Evolutionary conservation across 306 rosid species (phyloP), one percentile per base, ranked within the genome.

Genomic region (Cicer arietinum): DNA sequence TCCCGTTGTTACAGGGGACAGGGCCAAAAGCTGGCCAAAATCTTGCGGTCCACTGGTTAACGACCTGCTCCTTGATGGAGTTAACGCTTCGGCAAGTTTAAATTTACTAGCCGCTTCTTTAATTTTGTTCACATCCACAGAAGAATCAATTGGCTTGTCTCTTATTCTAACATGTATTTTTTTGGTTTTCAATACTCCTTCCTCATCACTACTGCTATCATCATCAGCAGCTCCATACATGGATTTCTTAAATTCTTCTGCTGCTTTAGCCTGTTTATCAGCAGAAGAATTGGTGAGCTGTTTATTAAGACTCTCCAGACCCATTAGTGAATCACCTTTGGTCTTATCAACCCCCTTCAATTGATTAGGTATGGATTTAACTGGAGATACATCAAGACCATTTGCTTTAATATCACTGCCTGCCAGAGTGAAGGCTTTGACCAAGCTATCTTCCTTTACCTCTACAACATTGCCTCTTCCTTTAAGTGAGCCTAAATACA

Each of bases 171-270:
- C 85, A 57, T 45, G 98, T 72, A 95, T 75, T 74, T 88, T 95
- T 78, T 86, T 91, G 67, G 85, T 71, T 90, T 89, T 95, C 67
- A 98, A 84, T 70, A 68, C 87, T 74, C 90, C 96, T 78, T 95
- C 99, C 84, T 95, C 99, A 71, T 95, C 98, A 56, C 98, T 92
- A 69, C 99, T 95, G 88, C 99, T 95, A 73, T 87, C 99, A 76
- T 81, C 96, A 76, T 59, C 83, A 75, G 99, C 64, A 80, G 88
- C 69, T 78, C 93, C 98, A 71, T 90, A 92, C 96, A 95, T 84
- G 6, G 98, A 82, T 83, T 89, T 95, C 86, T 95, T 95, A 79
- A 95, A 95, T 85, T 95, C 99, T 85, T 92, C 97, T 86, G 81
- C 99, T 5, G 98, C 97, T 90, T 92, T 90, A 81, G 97, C 92